A percentile compares a stretch with the other conserved stretches of the same genome.
These are phyloP conservation scores for Laguncularia racemosa DNA, from an alignment of 345 rosid genomes.

Conservation along the genomic window DNA sequence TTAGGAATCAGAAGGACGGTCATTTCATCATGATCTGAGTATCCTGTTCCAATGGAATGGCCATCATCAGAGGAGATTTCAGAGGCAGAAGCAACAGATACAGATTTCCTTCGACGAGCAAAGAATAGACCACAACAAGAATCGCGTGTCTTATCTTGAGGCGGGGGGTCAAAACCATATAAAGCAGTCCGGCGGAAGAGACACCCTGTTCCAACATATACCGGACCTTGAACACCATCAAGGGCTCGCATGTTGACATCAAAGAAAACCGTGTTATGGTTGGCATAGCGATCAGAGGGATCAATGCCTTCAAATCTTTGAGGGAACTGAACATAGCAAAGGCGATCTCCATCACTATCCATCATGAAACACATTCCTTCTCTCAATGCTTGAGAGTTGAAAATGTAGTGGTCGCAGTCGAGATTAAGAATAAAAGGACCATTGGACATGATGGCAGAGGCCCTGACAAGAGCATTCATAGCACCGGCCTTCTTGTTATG, in stretches of 20 bases:
- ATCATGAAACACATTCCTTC: conserved; percentile 93
- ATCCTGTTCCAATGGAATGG: conserved; percentile 12
- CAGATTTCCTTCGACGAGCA: conserved; percentile 30
- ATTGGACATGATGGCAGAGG: conserved; percentile 83
- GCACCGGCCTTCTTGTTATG: conserved; percentile 95
- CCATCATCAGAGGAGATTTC: conserved; percentile 25
- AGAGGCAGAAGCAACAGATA: conserved; percentile 37
- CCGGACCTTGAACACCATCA: conserved; percentile 87
- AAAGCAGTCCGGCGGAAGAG: conserved; percentile 76
- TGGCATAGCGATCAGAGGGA: conserved; percentile 80
- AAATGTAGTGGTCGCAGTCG: conserved; percentile 78
- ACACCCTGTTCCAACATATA: conserved; percentile 87
- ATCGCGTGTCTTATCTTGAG: conserved; percentile 19
- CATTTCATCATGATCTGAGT: conserved; percentile 34
- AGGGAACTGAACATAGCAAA: conserved; percentile 76
- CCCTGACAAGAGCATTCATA: conserved; percentile 79
- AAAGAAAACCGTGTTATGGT: conserved; percentile 79
- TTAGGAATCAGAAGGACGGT: conserved; percentile 43
- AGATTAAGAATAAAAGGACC: conserved; percentile 85
- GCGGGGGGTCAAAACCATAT: conserved; percentile 79
- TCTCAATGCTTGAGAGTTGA: conserved; percentile 59
- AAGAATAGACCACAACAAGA: conserved; percentile 42
- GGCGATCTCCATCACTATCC: conserved; percentile 56
- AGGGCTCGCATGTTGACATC: conserved; percentile 75
- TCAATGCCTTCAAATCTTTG: conserved; percentile 87